Evolutionary conservation across 1,284 basidiomycete genomes (phyloP).

Genomic region (Melanopsichium pennsylvanicum): DNA sequence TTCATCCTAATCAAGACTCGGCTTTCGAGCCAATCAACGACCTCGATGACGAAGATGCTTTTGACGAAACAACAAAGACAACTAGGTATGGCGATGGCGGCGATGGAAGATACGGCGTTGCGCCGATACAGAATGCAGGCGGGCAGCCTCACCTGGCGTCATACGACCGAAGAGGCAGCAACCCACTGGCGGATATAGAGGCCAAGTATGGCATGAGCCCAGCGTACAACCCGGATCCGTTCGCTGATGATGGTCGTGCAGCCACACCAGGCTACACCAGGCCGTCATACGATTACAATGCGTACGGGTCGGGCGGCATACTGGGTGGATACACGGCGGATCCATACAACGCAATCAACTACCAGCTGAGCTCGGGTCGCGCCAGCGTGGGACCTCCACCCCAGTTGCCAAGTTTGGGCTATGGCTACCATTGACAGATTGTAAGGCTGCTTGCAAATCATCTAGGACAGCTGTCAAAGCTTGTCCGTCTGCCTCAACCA

Average conservation of each 20-base stretch:
- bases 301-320: slow-evolving; percentile 13
- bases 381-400: slow-evolving; percentile 24
- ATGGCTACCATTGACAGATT: slow-evolving; percentile 27
- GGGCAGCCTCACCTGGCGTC: slow-evolving; percentile 17
- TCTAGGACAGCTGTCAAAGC: too few species aligned
- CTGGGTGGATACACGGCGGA: slow-evolving; percentile 26
- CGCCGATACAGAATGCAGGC: not conserved
- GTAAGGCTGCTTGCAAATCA: too few species aligned
- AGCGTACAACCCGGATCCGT: slow-evolving; percentile 24
- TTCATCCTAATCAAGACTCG: slow-evolving; percentile 53
- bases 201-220: slow-evolving; percentile 48
- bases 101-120: slow-evolving; percentile 20
- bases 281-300: slow-evolving; percentile 47
- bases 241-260: slow-evolving; percentile 27
- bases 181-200: slow-evolving; percentile 50
- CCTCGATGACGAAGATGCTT: slow-evolving; percentile 38
- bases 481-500: too few species aligned
- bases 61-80: slow-evolving; percentile 27
- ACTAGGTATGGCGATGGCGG: slow-evolving; percentile 44
- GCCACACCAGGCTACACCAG: slow-evolving; percentile 21
- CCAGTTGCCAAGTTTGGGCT: slow-evolving; percentile 41
- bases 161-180: slow-evolving; percentile 35
- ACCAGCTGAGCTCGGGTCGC: slow-evolving; percentile 32
- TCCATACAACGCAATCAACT: slow-evolving; percentile 44
- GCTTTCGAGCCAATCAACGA: slow-evolving; percentile 58